phyloP scores from a whole-genome alignment of 139 green algal species.

The Chlamydomonas sp. region DNA sequence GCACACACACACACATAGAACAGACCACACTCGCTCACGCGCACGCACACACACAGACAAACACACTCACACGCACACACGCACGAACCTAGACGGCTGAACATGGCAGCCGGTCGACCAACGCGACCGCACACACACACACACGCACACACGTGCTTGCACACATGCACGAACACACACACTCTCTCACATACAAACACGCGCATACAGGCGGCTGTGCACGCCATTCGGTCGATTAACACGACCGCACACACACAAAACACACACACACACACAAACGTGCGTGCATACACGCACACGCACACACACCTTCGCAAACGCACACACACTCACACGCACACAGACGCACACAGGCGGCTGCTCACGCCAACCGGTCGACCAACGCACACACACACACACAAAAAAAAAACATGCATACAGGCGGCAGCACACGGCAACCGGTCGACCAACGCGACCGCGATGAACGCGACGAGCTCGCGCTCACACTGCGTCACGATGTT shows the following conservation, averaged over 20 bases:
- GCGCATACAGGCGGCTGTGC: neutral
- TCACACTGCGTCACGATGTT: conserved; percentile 23
- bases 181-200: neutral
- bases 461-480: conserved; percentile 81
- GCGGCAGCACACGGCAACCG: conserved; percentile 46
- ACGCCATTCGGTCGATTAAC: conserved; percentile 11
- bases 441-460: conserved; percentile 68
- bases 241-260: neutral
- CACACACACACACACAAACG: conserved; percentile 7
- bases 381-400: too few relatives aligned
- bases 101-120: too few relatives aligned
- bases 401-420: too few relatives aligned
- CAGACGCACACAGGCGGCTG: neutral
- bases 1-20: too few relatives aligned
- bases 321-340: neutral
- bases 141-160: neutral
- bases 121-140: neutral
- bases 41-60: too few relatives aligned
- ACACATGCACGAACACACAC: neutral
- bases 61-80: too few relatives aligned
- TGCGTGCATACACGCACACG: neutral
- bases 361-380: too few relatives aligned
- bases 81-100: too few relatives aligned
- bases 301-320: neutral
- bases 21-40: too few relatives aligned